These are phyloP conservation scores for Phytophthora nicotianae DNA, from an alignment of 352 stramenopile species.

Conservation along the genomic window DNA sequence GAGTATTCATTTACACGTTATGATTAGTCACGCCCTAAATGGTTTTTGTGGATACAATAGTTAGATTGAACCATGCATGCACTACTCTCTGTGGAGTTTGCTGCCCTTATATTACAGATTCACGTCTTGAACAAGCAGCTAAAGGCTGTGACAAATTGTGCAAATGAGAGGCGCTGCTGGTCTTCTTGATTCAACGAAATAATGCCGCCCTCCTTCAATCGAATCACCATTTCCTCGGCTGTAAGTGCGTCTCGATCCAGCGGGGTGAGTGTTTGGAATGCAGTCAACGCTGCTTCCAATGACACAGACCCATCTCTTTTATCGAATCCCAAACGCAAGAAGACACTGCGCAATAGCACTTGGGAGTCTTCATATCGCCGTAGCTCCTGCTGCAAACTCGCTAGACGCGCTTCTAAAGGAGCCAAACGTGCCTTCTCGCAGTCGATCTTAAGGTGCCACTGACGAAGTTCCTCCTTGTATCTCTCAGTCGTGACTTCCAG, in stretches of 20 bases:
- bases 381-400: constrained; percentile 33
- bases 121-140: constrained; percentile 33
- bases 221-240: constrained; percentile 15
- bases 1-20: too few species aligned
- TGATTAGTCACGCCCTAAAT: too few species aligned
- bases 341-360: constrained; percentile 38
- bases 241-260: constrained; percentile 1
- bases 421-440: constrained; percentile 51
- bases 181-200: background rate
- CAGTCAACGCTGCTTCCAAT: constrained; percentile 22
- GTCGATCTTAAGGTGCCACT: constrained; percentile 49
- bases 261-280: constrained; percentile 38
- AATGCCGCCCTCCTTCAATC: constrained; percentile 15
- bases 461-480: constrained; percentile 46
- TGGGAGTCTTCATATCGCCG: constrained; percentile 25
- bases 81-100: background rate
- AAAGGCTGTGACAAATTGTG: constrained; percentile 43
- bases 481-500: constrained; percentile 40
- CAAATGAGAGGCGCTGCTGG: constrained; percentile 27
- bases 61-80: too few species aligned
- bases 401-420: constrained; percentile 44
- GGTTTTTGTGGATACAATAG: too few species aligned
- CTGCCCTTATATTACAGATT: background rate
- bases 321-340: constrained; percentile 25
- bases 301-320: constrained; percentile 27